A percentile compares a stretch with the other conserved stretches of the same genome.
Conservation (phyloP, 2,329 filamentous ascomycete genomes). For the Paramyrothecium roridum region DNA sequence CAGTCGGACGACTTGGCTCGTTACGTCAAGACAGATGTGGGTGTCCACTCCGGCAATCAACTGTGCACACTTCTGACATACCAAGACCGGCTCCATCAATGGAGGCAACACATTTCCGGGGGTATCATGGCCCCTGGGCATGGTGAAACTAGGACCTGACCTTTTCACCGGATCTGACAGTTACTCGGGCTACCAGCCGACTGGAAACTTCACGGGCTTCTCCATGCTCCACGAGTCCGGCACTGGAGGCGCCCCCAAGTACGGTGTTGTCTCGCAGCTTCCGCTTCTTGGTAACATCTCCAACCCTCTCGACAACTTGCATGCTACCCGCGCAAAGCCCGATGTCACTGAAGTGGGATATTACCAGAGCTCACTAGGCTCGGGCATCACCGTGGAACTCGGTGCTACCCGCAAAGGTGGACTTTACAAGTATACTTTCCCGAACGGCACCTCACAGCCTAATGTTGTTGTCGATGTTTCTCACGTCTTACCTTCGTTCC, state of each 20-base stretch:
- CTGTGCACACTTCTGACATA: not conserved
- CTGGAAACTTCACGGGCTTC: conserved; percentile 56
- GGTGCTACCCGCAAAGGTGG: conserved; percentile 54
- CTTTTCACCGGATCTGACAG: conserved; percentile 45
- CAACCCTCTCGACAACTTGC: conserved; percentile 55
- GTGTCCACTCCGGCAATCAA: not conserved
- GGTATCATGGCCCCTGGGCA: conserved; percentile 42
- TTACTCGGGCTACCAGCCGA: conserved; percentile 49
- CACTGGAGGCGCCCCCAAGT: conserved; percentile 68
- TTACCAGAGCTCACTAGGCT: conserved; percentile 54
- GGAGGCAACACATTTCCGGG: conserved; percentile 50
- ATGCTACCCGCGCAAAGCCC: conserved; percentile 48
- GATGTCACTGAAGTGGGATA: conserved; percentile 57
- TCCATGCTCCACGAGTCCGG: conserved; percentile 65
- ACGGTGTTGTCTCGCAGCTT: conserved; percentile 62
- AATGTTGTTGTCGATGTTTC: conserved; percentile 62
- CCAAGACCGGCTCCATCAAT: conserved; percentile 40
- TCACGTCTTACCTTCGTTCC: conserved; percentile 61
- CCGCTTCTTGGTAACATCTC: conserved; percentile 45
- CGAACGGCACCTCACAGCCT: conserved; percentile 29
- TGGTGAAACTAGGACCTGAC: conserved; percentile 49
- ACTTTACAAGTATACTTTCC: conserved; percentile 60
- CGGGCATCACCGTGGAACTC: conserved; percentile 55
- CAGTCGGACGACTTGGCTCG: conserved; percentile 1
- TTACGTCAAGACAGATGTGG: conserved; percentile 1